A percentile compares a stretch with the other conserved stretches of the same genome.
These are phyloP conservation scores for Curvularia eragrostidis DNA, from an alignment of 2,329 filamentous ascomycete genomes.

Conservation along the genomic window DNA sequence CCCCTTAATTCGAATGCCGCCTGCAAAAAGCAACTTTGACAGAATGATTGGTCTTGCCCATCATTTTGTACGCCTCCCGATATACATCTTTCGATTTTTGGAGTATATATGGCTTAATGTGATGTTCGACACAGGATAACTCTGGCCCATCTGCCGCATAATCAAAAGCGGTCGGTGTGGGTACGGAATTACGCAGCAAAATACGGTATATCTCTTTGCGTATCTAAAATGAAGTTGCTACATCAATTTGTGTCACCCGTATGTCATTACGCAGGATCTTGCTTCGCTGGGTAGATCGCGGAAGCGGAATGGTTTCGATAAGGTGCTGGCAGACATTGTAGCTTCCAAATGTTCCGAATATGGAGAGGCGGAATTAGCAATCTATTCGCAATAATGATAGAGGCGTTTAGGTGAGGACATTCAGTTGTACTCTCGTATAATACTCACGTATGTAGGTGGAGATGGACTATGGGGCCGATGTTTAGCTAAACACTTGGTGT, in stretches of 20 bases:
- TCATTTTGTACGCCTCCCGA: conserved; percentile 10
- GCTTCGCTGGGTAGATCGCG: conserved; percentile 13
- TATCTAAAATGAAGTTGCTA: not conserved
- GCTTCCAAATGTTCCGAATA: not conserved
- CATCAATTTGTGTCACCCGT: not conserved
- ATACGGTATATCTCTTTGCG: conserved; percentile 9
- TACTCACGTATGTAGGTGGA: not conserved
- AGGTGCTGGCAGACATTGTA: not conserved
- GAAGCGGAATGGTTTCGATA: conserved; percentile 7
- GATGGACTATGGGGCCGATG: not conserved
- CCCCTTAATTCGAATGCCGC: conserved; percentile 11
- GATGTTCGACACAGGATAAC: not conserved
- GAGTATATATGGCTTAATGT: conserved; percentile 3
- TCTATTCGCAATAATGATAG: too few relatives aligned
- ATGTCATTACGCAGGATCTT: not conserved
- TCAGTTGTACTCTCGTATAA: too few relatives aligned
- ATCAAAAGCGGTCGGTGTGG: not conserved
- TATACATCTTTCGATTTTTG: conserved; percentile 7
- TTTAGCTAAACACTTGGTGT: not conserved
- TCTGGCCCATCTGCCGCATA: not conserved
- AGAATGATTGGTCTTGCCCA: conserved; percentile 30
- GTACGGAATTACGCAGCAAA: not conserved
- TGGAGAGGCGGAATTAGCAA: not conserved
- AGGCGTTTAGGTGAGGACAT: too few relatives aligned
- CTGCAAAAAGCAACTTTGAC: conserved; percentile 14